These are phyloP conservation scores for Venturia aucupariae DNA, from an alignment of 2,329 filamentous ascomycete species.

Conservation along the genomic window DNA sequence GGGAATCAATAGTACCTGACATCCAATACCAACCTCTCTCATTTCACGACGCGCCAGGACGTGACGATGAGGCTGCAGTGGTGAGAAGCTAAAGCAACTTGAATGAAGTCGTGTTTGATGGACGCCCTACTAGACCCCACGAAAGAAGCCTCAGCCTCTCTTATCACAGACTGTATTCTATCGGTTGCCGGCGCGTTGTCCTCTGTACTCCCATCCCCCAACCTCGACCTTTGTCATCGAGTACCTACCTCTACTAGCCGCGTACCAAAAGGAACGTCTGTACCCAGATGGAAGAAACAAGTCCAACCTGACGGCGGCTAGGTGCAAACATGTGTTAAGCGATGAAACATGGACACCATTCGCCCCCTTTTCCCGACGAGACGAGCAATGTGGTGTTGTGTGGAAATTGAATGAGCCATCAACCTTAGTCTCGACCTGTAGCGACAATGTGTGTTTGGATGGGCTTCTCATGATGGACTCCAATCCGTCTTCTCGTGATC, in stretches of 20 bases:
- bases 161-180: neutral
- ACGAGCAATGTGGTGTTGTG: too few species aligned
- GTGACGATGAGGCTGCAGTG: neutral
- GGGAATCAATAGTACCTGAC: too few species aligned
- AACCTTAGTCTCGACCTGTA: neutral
- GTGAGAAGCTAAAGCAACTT: neutral
- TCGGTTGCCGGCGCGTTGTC: neutral
- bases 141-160: neutral
- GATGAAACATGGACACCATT: neutral
- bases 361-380: neutral
- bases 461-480: too few species aligned
- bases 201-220: too few species aligned
- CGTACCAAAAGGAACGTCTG: neutral
- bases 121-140: neutral
- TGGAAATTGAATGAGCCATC: neutral
- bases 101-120: too few species aligned
- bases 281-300: neutral
- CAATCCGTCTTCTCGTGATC: too few species aligned
- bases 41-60: neutral
- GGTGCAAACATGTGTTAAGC: too few species aligned
- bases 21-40: too few species aligned
- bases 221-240: neutral
- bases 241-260: too few species aligned
- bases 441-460: too few species aligned
- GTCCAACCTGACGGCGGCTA: neutral